Base-by-base conservation (phyloP, 1,139 yeast species). In the Arxiozyma bovina region DNA sequence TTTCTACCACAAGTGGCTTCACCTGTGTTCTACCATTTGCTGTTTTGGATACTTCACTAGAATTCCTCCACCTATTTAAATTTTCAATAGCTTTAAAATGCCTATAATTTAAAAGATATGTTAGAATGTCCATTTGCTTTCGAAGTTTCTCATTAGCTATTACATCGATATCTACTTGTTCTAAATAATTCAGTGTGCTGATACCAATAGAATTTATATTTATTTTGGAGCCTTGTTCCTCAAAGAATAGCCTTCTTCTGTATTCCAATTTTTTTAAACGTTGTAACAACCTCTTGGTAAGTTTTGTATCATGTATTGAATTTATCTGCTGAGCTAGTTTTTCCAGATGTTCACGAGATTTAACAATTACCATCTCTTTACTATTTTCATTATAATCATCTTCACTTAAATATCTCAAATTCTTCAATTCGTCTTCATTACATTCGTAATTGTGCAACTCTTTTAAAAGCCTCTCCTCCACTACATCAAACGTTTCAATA, bases 401-500 rank as follows among this genome's bases (percentile, higher is more conserved):
- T 5, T 56, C 59, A 20, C 53, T 21, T 50, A 59, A n/a, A 20
- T 9, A 34, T 7, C 42, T 63, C 54, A 47, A 65, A 58, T 65
- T 67, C n/a, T 5, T 53, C 18, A 60, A 50, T 54, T 73, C 74
- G 2, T 65, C 64, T 4, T 69, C 75, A 7, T 70, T 63, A 11
- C 71, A 56, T 42, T 66, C 68, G 55, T 75, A 59, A 60, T 74
- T 71, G 18, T 70, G 64, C 50, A 78, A 65, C 51, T 76, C 69
- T 48, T 71, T 65, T 50, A 73, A 63, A 18, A 82, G 58, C 45
- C 72, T 72, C 4, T 64, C 51, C 58, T 80, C 82, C 44, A 75
- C 79, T 50, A 61, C n/a, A 50, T 74, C 74, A 0, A 66, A 61
- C 45, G 66, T 71, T 51, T 77, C 79, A 47, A 76, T 60, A 57